phyloP scores from a whole-genome alignment of 441 rosid genomes.

The Mallotus japonicus region DNA sequence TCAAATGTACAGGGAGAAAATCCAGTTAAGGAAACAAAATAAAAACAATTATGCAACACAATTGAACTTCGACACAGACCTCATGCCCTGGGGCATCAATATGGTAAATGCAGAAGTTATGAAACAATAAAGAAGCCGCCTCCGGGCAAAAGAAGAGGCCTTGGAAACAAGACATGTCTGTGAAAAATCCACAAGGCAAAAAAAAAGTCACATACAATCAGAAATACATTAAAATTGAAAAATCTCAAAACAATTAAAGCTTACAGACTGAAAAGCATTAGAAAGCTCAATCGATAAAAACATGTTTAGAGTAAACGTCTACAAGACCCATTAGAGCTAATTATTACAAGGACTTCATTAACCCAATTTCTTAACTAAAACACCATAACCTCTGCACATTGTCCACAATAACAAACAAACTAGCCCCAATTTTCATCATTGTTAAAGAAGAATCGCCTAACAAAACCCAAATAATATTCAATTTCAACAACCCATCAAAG shows the following conservation, averaged over 20 bases:
- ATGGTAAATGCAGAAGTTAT: slow-evolving; percentile 86
- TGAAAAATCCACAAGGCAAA: slow-evolving; percentile 17
- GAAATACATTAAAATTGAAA: slow-evolving; percentile 9
- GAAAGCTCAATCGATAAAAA: not conserved
- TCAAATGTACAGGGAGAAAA: slow-evolving; percentile 8
- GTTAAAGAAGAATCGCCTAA: no score
- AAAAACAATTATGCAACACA: not conserved
- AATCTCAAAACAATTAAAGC: not conserved
- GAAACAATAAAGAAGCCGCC: slow-evolving; percentile 72
- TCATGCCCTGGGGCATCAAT: slow-evolving; percentile 90
- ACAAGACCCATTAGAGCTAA: not conserved
- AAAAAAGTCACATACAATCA: slow-evolving; percentile 11
- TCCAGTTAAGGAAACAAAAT: not conserved
- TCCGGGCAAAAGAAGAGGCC: slow-evolving; percentile 73
- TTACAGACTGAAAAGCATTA: not conserved
- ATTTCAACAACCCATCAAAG: slow-evolving; percentile 11
- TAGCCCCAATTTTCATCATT: not conserved
- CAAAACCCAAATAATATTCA: not conserved
- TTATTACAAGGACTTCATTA: not conserved
- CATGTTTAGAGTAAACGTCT: slow-evolving; percentile 1
- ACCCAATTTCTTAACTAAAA: not conserved
- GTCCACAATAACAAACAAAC: not conserved
- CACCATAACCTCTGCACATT: not conserved
- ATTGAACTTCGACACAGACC: slow-evolving; percentile 50
- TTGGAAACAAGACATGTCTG: slow-evolving; percentile 78